phyloP scores from a whole-genome alignment of 1,284 basidiomycete species.

The Ustilago lituana region DNA sequence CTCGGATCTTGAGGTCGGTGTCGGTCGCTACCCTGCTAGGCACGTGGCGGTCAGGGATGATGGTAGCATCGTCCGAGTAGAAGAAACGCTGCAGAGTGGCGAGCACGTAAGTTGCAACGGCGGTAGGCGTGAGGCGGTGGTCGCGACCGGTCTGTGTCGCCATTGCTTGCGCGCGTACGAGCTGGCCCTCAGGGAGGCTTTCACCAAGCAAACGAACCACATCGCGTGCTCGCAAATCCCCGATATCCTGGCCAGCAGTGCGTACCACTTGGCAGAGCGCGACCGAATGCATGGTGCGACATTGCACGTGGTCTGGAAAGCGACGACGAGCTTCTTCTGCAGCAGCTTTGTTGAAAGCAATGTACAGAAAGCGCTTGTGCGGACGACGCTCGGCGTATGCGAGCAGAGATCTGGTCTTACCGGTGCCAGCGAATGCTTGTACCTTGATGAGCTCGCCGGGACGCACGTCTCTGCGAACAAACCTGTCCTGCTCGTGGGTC shows the following conservation, averaged over 20 bases:
- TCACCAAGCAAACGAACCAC: slow-evolving; percentile 46
- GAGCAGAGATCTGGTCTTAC: slow-evolving; percentile 58
- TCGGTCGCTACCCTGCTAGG: slow-evolving; percentile 45
- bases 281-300: slow-evolving; percentile 62
- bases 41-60: slow-evolving; percentile 48
- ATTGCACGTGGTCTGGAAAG: slow-evolving; percentile 58
- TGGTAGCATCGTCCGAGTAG: slow-evolving; percentile 50
- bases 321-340: slow-evolving; percentile 46
- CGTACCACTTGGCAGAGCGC: slow-evolving; percentile 51
- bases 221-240: slow-evolving; percentile 51
- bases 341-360: slow-evolving; percentile 62
- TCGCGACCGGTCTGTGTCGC: slow-evolving; percentile 36
- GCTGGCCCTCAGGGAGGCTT: slow-evolving; percentile 49
- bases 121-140: slow-evolving; percentile 45
- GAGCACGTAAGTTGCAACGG: slow-evolving; percentile 59
- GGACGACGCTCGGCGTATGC: slow-evolving; percentile 56
- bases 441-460: slow-evolving; percentile 56
- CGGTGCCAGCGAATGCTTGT: slow-evolving; percentile 61
- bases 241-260: slow-evolving; percentile 47
- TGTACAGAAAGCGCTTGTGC: slow-evolving; percentile 53
- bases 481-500: slow-evolving; percentile 56
- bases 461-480: slow-evolving; percentile 48
- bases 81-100: slow-evolving; percentile 57
- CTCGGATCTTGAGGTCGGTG: slow-evolving; percentile 49
- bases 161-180: slow-evolving; percentile 19